Evolutionary conservation across 2,329 filamentous ascomycete genomes (phyloP).

Genomic region (Aspergillus japonicus): DNA sequence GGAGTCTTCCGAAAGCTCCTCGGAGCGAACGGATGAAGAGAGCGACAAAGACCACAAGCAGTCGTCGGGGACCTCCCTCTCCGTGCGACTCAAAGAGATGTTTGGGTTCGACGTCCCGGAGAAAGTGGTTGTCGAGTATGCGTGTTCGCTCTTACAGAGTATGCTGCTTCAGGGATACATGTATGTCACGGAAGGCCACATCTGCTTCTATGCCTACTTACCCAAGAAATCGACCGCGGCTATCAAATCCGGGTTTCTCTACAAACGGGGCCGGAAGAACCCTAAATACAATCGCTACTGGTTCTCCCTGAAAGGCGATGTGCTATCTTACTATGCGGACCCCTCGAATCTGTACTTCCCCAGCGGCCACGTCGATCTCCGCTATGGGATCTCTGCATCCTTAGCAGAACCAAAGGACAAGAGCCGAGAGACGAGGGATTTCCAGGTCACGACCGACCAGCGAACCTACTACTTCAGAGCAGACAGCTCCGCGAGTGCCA

Average conservation of each 20-base stretch:
- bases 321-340: constrained; percentile 84
- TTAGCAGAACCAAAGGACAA: constrained; percentile 68
- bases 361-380: constrained; percentile 84
- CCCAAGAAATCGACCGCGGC: constrained; percentile 80
- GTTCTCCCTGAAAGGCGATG: constrained; percentile 89
- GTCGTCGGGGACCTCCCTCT: constrained; percentile 57
- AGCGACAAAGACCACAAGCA: constrained; percentile 54
- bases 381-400: constrained; percentile 85
- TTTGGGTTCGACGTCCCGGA: constrained; percentile 81
- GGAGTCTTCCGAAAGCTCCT: constrained; percentile 19
- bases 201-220: constrained; percentile 97
- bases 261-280: constrained; percentile 84
- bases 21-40: constrained; percentile 27
- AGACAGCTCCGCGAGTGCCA: constrained; percentile 82
- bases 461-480: constrained; percentile 84
- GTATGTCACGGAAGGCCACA: constrained; percentile 89
- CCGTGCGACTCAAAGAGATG: constrained; percentile 74
- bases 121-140: constrained; percentile 85
- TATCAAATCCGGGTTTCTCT: constrained; percentile 82
- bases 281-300: constrained; percentile 87
- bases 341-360: constrained; percentile 87
- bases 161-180: constrained; percentile 91
- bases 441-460: constrained; percentile 77
- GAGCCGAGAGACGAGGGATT: constrained; percentile 69
- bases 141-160: constrained; percentile 89